Evolutionary conservation across 169 alveolate species (phyloP), one percentile per base, ranked within the genome.

Genomic region (Cryptosporidium tyzzeri): DNA sequence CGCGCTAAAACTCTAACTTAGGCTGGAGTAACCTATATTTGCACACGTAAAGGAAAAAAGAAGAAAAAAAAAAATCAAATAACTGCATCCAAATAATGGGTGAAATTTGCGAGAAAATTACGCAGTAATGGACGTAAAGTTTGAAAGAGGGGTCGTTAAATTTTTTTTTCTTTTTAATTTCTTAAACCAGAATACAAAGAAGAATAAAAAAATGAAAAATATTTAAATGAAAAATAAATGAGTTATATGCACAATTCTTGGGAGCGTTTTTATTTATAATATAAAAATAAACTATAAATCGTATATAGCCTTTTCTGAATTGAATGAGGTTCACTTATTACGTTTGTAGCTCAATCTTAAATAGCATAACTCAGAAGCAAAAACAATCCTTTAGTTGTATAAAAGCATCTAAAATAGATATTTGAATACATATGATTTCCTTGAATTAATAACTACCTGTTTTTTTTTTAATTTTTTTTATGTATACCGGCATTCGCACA

Each of bases 1-100:
- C 71, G 86, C 86, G 86, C 86, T 23, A 1, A 41, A 12, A 29
- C 0, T 26, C 3, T 7, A n/a, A 29, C 35, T 10, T 55, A 26
- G 48, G 12, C 12, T 31, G 48, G 45, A 26, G 45, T 45, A 44
- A 70, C 41, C n/a, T 6, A 7, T 18, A 45, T 18, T 10, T 39
- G 50, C 59, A 44, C 80, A 69, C 80, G 16, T 21, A 29, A 31
- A 31, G 35, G 35, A 31, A 31, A 31, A 31, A 31, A 31, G 35
- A 31, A 31, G 3, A 31, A 2, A 6, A 48, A 70, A 45, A 26
- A 18, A 44, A 70, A 50, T 70, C 5, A 45, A 45, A 6, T 26
- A 48, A 23, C 4, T 16, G 7, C 2, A 2, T 12, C 18, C 1
- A 3, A 48, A 48, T 14, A 3, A 12, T 1, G 55, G 6, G 55